Evolutionary conservation across 257 asterid genomes (phyloP).

Genomic region (Capsicum pubescens): DNA sequence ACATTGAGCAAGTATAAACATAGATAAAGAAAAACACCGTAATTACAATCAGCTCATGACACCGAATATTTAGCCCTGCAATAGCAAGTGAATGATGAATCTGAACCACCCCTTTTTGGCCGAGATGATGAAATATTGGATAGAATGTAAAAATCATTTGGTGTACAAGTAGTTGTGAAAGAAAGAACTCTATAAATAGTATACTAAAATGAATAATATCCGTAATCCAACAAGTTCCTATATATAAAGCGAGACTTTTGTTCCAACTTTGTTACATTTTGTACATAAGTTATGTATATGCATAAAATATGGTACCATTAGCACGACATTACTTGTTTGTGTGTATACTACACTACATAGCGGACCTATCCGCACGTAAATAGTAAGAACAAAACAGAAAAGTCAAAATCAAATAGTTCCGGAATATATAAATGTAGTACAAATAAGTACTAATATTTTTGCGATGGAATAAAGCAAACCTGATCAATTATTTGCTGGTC

Average conservation of each 20-base stretch:
- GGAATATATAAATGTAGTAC: not conserved
- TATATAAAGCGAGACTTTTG: not conserved
- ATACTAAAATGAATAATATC: not conserved
- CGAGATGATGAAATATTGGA: no score
- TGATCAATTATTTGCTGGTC: constrained; percentile 68
- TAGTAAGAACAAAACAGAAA: not conserved
- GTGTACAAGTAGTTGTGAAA: not conserved
- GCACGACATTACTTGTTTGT: not conserved
- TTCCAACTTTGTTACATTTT: not conserved
- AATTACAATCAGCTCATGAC: not conserved
- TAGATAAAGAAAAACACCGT: not conserved
- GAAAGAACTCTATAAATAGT: not conserved
- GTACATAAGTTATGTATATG: not conserved
- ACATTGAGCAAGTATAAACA: not conserved
- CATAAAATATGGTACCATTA: not conserved
- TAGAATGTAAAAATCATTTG: not conserved
- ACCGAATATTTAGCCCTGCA: not conserved
- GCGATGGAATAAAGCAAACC: constrained; percentile 38
- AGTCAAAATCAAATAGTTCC: not conserved
- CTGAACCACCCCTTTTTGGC: no score
- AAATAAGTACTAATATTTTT: no score
- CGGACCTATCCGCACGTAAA: no score
- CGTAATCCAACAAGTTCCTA: not conserved
- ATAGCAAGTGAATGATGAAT: no score
- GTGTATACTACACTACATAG: no score